Conservation (phyloP, 2,329 filamentous ascomycete species). For the Orbilia ellipsospora region DNA sequence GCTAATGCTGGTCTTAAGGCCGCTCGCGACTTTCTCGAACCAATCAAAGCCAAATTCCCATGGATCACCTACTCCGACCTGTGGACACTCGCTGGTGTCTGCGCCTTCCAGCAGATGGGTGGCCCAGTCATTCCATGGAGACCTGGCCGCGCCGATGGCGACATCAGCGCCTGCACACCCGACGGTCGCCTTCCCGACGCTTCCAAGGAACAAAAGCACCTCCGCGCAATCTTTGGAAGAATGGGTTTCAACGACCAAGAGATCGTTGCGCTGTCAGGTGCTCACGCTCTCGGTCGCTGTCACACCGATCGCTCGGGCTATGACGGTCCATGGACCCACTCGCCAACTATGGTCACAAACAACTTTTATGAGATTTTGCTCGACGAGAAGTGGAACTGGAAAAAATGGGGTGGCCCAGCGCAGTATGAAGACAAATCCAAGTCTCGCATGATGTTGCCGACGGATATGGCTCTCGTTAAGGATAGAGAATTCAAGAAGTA, state of each 20-base stretch:
- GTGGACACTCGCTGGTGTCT: conserved; percentile 89
- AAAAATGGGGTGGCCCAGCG: conserved; percentile 90
- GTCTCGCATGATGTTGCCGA: conserved; percentile 95
- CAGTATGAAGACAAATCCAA: conserved; percentile 91
- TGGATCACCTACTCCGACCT: conserved; percentile 98
- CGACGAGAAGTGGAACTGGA: conserved; percentile 90
- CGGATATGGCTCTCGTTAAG: conserved; percentile 85
- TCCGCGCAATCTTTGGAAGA: conserved; percentile 90
- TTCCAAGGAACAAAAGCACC: conserved; percentile 79
- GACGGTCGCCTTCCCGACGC: conserved; percentile 91
- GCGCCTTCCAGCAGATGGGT: conserved; percentile 93
- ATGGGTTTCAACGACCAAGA: conserved; percentile 99
- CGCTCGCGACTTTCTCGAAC: conserved; percentile 92
- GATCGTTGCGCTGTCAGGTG: conserved; percentile 89
- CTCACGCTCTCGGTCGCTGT: conserved; percentile 75
- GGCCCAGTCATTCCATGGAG: conserved; percentile 88
- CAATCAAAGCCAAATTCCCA: conserved; percentile 88
- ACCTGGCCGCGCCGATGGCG: conserved; percentile 83
- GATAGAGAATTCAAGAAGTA: conserved; percentile 85
- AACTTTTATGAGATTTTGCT: conserved; percentile 91
- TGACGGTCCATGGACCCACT: conserved; percentile 91
- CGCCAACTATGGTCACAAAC: conserved; percentile 90
- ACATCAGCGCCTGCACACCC: conserved; percentile 86
- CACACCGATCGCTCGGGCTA: conserved; percentile 90
- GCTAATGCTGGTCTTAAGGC: conserved; percentile 90